Conservation (phyloP, 176 grass and related monocot genomes). For the Raddia distichophylla region DNA sequence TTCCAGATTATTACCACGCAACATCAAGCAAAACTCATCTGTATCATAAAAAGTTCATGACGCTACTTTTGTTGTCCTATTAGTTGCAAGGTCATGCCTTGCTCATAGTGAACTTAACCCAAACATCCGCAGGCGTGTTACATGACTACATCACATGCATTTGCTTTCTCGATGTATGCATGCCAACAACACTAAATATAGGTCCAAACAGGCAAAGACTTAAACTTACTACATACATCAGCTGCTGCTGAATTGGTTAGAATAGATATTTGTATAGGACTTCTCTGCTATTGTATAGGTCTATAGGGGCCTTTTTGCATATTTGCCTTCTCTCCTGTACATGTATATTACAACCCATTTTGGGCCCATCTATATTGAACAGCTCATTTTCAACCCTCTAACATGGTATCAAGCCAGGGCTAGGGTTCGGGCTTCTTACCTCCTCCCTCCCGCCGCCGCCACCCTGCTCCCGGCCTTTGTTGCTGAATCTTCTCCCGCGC, state of each 20-base stretch:
- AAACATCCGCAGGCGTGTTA: conserved; percentile 3
- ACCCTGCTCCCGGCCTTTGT: no score
- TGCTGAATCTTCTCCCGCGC: no score
- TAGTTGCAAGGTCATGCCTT: background rate
- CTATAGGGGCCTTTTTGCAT: no score
- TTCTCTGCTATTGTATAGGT: no score
- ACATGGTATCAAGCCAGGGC: no score
- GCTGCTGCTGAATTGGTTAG: background rate
- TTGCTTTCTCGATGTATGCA: conserved; percentile 6
- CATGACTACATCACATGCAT: background rate
- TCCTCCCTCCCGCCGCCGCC: no score
- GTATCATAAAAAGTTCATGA: conserved; percentile 18
- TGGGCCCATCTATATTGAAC: no score
- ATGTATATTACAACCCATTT: no score
- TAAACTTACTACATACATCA: background rate
- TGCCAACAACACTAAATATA: conserved; percentile 11
- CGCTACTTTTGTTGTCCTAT: background rate
- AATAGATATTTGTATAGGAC: no score
- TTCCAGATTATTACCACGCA: conserved; percentile 13
- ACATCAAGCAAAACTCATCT: conserved; percentile 13
- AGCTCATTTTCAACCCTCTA: no score
- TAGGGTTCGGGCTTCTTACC: no score
- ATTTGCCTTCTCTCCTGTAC: no score
- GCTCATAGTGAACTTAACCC: background rate
- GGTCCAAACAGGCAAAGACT: background rate